These are phyloP conservation scores for cucumber (Cucumis sativus) DNA, from an alignment of 306 rosid genomes.

Conservation along the genomic window DNA sequence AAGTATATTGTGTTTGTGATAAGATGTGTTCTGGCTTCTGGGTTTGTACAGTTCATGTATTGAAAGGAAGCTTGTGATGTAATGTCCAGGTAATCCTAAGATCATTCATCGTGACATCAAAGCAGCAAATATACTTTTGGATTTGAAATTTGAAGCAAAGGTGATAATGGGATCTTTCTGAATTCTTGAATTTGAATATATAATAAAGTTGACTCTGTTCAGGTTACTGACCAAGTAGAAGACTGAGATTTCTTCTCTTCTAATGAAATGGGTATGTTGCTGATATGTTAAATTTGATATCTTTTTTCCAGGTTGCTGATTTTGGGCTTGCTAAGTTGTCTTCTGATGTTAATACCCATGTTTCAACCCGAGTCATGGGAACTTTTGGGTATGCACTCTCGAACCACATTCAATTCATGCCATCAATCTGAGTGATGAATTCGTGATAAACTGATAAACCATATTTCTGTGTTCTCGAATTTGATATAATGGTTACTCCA, in stretches of 20 bases:
- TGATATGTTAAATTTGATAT: not conserved
- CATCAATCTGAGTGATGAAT: not conserved
- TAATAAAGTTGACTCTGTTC: not conserved
- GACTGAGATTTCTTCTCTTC: not conserved
- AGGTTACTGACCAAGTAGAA: not conserved
- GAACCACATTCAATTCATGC: not conserved
- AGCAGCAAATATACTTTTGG: slow-evolving; percentile 75
- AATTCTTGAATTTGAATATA: slow-evolving; percentile 1
- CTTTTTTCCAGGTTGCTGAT: slow-evolving; percentile 69
- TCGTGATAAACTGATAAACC: not conserved
- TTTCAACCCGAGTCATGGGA: slow-evolving; percentile 98
- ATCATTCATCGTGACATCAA: slow-evolving; percentile 96
- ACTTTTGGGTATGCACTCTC: slow-evolving; percentile 68
- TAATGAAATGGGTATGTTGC: not conserved
- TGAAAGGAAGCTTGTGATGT: not conserved
- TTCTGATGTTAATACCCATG: slow-evolving; percentile 77
- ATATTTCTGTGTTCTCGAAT: not conserved
- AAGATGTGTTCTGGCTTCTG: not conserved
- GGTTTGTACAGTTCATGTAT: not conserved
- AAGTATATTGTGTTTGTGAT: slow-evolving; percentile 18
- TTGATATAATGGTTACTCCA: not conserved
- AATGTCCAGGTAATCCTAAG: slow-evolving; percentile 78
- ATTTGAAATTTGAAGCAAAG: slow-evolving; percentile 89
- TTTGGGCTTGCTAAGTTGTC: slow-evolving; percentile 89
- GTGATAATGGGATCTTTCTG: slow-evolving; percentile 20